Percentiles rank a stretch among this genome's conserved stretches.
phyloP scores from a whole-genome alignment of 176 grass and related monocot genomes.

The Eremochloa ophiuroides region DNA sequence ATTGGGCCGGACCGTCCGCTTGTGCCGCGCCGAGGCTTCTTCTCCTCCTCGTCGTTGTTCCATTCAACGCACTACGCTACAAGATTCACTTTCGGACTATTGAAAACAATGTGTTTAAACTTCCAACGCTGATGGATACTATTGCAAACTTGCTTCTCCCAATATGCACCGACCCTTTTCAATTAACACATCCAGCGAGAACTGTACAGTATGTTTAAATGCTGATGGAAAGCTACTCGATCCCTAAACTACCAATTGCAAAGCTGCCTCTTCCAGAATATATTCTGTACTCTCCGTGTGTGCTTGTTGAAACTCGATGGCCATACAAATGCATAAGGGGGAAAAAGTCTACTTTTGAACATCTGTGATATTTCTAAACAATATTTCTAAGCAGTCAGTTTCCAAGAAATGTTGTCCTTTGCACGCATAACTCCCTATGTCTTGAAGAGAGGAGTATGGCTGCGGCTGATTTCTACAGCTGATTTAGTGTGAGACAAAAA shows the following conservation, averaged over 20 bases:
- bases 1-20: too few relatives aligned
- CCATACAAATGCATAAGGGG: neutral
- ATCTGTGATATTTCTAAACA: neutral
- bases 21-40: too few relatives aligned
- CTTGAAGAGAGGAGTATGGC: too few relatives aligned
- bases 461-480: too few relatives aligned
- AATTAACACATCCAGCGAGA: neutral
- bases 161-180: neutral
- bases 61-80: neutral
- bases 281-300: neutral
- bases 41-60: too few relatives aligned
- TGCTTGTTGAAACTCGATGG: neutral
- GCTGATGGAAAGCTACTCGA: neutral
- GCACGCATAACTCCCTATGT: constrained; percentile 22
- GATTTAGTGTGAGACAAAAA: too few relatives aligned
- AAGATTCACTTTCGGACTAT: neutral
- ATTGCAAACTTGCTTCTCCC: neutral
- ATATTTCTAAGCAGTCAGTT: neutral
- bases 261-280: neutral
- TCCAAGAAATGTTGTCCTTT: constrained; percentile 11
- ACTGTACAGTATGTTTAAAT: neutral
- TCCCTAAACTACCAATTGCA: neutral
- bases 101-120: neutral
- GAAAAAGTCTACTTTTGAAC: neutral
- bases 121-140: neutral